Base-by-base conservation (phyloP, 1,139 yeast species). In the Kodamaea alishanica region DNA sequence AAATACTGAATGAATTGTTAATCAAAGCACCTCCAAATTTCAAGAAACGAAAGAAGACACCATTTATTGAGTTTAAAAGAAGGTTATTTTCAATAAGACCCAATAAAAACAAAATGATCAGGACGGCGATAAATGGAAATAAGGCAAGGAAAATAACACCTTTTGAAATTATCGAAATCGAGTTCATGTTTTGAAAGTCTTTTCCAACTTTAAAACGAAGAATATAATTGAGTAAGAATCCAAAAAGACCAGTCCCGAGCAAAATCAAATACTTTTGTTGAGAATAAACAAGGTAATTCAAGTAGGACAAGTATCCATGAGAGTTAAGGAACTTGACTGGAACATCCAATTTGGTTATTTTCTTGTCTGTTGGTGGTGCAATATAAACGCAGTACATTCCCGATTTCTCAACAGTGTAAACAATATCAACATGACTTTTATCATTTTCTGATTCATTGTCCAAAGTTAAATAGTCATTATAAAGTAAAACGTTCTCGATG, bases 361-460 rank as follows among this genome's bases (percentile, higher is more conserved):
- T 40, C 11, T 30, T 38, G 8, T 45, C 54, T 1, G 37, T 22
- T 8, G 61, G 58, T 6, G 60, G 58, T 4, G 65, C 67, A 34
- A 60, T 48, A 42, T 64, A 66, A 15, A 61, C 60, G 52, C 72
- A 67, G 43, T 66, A 67, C 11, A 56, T 42, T 1, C 73, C 73
- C 1, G 65, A 48, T 22, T 54, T 46, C 4, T 52, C 44, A 5
- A 61, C 56, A 1, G 43, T 33, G 33, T 55, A 54, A 1, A 28
- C 32, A 7, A 47, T 42, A 26, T 43, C 50, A 9, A 34, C 38
- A 22, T 43, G 37, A 5, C 37, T 37, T n/a, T 22, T 22, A 5
- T 45, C 47, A 1, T 35, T 9, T 4, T 35, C 38, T 15, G 36
- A 37, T 2, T 30, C 24, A 2, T 27, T 35, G 5, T 31, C 47